Evolutionary conservation across 805 yeast genomes (phyloP), one percentile per base, ranked within the genome.

Genomic region (Starmerella riodocensis): DNA sequence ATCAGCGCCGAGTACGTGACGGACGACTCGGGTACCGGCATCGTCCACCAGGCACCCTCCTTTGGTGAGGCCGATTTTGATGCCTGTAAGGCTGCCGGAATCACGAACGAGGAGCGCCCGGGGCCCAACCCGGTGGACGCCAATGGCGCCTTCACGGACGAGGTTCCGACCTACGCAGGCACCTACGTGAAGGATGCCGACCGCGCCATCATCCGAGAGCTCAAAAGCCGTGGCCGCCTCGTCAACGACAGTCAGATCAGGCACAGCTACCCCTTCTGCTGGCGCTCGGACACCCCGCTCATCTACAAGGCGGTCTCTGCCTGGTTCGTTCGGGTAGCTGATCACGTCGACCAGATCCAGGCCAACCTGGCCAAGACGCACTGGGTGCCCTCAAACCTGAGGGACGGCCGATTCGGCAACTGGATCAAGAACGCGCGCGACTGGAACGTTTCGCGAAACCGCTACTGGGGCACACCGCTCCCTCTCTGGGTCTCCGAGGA

Each of bases 381-480:
- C 60, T 91, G 99, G 99, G 97, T 91, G 52, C 99, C 99, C 47
- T 65, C 65, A 42, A 71, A 68, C 53, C 80, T 91, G 56, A 84
- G 85, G 65, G 96, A 86, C 53, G 91, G 91, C 65, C 76, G 99
- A 64, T 91, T 91, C 57, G 74, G 93, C 36, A 88, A 88, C 69
- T 91, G 99, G 99, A 81, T 91, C 60, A 84, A 91, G 52, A 88
- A 86, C 56, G 98, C 99, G 37, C 82, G 99, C 64, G 99, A 91
- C 64, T 91, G 99, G 99, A 91, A 91, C 59, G 73, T 91, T 48
- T 85, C 96, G 20, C 81, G 99, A 73, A 88, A 88, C 70, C 74
- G 99, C 65, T 91, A 91, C 65, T 91, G 99, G 99, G 99, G 99
- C 68, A 91, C 97, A 23, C 99, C 99, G 45, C 76, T 91, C 53